Evolutionary conservation across 306 rosid genomes (phyloP).

Genomic region (Potentilla sterilis): DNA sequence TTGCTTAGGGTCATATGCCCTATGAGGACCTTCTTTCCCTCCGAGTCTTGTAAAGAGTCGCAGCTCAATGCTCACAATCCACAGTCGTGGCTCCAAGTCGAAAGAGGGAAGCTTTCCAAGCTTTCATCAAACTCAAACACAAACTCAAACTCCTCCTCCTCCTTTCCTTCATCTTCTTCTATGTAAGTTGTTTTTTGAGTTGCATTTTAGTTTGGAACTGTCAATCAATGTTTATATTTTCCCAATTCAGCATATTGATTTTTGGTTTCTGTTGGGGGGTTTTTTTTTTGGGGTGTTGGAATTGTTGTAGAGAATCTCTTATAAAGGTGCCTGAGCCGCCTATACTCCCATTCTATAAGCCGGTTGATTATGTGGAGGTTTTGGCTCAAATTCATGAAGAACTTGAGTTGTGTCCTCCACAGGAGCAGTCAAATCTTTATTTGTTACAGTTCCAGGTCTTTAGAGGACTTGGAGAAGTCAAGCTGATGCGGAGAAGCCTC

Average conservation of each 20-base stretch:
- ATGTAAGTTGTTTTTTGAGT: constrained; percentile 49
- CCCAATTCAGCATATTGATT: not conserved
- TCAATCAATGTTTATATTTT: not conserved
- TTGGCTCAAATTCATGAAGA: constrained; percentile 96
- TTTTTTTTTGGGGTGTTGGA: constrained; percentile 18
- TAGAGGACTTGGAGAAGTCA: constrained; percentile 81
- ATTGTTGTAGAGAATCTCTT: constrained; percentile 70
- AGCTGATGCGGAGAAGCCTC: constrained; percentile 87
- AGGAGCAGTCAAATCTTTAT: constrained; percentile 71
- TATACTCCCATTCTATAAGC: constrained; percentile 71
- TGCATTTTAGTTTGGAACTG: not conserved
- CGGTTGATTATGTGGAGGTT: constrained; percentile 78
- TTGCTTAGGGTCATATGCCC: constrained; percentile 64
- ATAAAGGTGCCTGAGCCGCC: constrained; percentile 82
- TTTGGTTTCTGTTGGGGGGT: not conserved
- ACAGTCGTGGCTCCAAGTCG: constrained; percentile 95
- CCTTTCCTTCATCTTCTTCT: constrained; percentile 51
- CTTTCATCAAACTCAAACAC: constrained; percentile 55
- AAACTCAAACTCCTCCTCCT: constrained; percentile 33
- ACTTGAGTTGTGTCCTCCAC: constrained; percentile 70
- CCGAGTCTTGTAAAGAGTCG: constrained; percentile 69
- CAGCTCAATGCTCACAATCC: constrained; percentile 77
- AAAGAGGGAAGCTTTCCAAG: constrained; percentile 80
- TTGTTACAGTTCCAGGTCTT: constrained; percentile 81
- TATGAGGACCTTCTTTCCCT: constrained; percentile 81